Conservation (phyloP, 768 basidiomycete genomes). For the Amanita polypyramis region DNA sequence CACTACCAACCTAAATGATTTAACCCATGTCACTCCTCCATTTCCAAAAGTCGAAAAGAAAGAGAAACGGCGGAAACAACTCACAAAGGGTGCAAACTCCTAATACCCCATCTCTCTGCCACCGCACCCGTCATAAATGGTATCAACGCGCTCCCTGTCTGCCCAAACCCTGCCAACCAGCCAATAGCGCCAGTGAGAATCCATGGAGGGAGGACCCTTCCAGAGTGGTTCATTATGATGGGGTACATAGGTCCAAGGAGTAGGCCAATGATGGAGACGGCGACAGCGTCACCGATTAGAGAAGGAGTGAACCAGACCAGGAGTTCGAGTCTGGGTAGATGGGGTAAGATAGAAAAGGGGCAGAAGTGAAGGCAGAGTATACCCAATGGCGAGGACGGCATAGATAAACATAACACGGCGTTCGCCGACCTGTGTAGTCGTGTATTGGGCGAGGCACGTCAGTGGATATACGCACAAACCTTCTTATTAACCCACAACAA, state of each 20-base stretch:
- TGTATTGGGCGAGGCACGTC: not conserved
- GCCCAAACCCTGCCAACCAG: slow-evolving; percentile 61
- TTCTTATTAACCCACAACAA: slow-evolving; percentile 47
- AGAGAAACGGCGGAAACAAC: no score
- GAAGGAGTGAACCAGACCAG: slow-evolving; percentile 63
- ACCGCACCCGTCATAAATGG: slow-evolving; percentile 70
- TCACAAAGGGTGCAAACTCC: slow-evolving; percentile 52
- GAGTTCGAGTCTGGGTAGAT: slow-evolving; percentile 40
- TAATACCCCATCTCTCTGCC: slow-evolving; percentile 50
- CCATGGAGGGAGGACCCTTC: slow-evolving; percentile 59
- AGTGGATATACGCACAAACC: slow-evolving; percentile 18
- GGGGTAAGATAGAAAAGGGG: not conserved
- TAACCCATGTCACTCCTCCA: not conserved
- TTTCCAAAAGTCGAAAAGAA: not conserved
- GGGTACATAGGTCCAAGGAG: slow-evolving; percentile 73
- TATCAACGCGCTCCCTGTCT: slow-evolving; percentile 60
- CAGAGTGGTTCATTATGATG: slow-evolving; percentile 60
- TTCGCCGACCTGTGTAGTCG: slow-evolving; percentile 36
- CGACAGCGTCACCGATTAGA: slow-evolving; percentile 52
- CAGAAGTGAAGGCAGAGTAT: slow-evolving; percentile 9
- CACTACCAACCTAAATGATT: slow-evolving; percentile 34
- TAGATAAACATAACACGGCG: slow-evolving; percentile 43
- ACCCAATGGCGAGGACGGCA: slow-evolving; percentile 39
- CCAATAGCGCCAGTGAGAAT: slow-evolving; percentile 56
- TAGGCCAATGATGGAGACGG: slow-evolving; percentile 54